Evolutionary conservation across 176 grass and related monocot genomes (phyloP).

Genomic region (Lolium multiflorum): DNA sequence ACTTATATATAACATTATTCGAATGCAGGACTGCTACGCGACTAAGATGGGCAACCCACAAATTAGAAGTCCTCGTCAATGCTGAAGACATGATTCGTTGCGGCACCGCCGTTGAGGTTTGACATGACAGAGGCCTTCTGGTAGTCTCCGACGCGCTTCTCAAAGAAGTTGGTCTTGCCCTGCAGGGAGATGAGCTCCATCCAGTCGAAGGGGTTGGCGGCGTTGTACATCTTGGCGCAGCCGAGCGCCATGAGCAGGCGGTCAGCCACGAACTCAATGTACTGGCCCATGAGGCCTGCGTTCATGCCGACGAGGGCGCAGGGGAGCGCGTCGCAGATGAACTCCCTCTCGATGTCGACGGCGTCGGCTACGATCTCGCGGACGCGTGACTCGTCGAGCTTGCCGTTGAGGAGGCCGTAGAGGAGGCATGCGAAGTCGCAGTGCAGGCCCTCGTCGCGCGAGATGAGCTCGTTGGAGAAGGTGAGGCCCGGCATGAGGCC

Average conservation of each 20-base stretch:
- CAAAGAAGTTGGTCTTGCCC: constrained; percentile 88
- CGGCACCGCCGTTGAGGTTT: constrained; percentile 58
- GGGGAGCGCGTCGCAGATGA: constrained; percentile 80
- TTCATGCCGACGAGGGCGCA: constrained; percentile 81
- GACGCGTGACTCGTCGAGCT: constrained; percentile 63
- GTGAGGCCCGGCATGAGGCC: constrained; percentile 93
- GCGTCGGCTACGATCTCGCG: constrained; percentile 67
- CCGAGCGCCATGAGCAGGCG: constrained; percentile 67
- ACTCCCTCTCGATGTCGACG: constrained; percentile 87
- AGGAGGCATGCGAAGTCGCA: constrained; percentile 96
- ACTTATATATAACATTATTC: not conserved
- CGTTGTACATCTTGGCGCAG: constrained; percentile 70
- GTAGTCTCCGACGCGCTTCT: constrained; percentile 86
- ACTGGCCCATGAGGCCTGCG: constrained; percentile 70
- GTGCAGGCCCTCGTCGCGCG: constrained; percentile 94
- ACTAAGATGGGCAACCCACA: not conserved
- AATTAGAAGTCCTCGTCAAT: constrained; percentile 80
- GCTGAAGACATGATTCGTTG: constrained; percentile 69
- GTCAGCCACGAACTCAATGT: constrained; percentile 85
- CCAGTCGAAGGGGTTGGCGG: constrained; percentile 74
- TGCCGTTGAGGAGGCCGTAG: constrained; percentile 68
- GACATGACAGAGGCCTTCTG: constrained; percentile 82
- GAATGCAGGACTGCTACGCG: not conserved
- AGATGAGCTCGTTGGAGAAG: constrained; percentile 99
- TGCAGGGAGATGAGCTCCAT: constrained; percentile 91